Conservation (phyloP, 352 stramenopile species). For the Phytophthora agathidicida region DNA sequence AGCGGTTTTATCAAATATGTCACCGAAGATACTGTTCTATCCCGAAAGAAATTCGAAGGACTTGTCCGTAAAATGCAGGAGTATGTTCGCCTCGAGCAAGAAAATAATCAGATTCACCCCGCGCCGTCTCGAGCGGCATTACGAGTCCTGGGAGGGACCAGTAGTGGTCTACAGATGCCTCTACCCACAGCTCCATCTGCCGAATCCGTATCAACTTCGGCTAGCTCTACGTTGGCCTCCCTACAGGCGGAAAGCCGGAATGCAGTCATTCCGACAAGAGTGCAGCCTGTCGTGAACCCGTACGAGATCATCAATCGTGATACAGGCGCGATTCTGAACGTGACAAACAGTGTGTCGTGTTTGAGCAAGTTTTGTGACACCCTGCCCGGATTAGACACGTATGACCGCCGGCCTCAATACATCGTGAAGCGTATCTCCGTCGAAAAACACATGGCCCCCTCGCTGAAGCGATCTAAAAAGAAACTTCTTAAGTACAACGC, state of each 20-base stretch:
- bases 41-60: conserved; percentile 67
- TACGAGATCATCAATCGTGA: conserved; percentile 73
- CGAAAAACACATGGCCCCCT: conserved; percentile 44
- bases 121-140: background rate
- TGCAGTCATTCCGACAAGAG: conserved; percentile 13
- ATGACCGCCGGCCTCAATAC: conserved; percentile 81
- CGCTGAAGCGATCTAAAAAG: conserved; percentile 70
- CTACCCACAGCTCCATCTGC: conserved; percentile 2
- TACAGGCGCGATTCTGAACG: conserved; percentile 67
- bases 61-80: conserved; percentile 72
- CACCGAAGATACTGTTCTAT: conserved; percentile 37
- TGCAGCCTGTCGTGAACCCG: conserved; percentile 25
- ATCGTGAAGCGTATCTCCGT: conserved; percentile 73
- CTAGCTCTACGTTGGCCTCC: conserved; percentile 18
- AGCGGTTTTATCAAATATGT: conserved; percentile 76
- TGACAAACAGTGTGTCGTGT: conserved; percentile 64
- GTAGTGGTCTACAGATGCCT: conserved; percentile 15
- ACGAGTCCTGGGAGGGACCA: background rate
- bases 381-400: conserved; percentile 80
- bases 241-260: conserved; percentile 20
- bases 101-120: conserved; percentile 21
- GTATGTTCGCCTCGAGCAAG: conserved; percentile 51
- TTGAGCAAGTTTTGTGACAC: conserved; percentile 86
- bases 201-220: conserved; percentile 1
- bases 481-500: conserved; percentile 83